Evolutionary conservation across 768 basidiomycete species (phyloP).

Genomic region (Russula lepida): DNA sequence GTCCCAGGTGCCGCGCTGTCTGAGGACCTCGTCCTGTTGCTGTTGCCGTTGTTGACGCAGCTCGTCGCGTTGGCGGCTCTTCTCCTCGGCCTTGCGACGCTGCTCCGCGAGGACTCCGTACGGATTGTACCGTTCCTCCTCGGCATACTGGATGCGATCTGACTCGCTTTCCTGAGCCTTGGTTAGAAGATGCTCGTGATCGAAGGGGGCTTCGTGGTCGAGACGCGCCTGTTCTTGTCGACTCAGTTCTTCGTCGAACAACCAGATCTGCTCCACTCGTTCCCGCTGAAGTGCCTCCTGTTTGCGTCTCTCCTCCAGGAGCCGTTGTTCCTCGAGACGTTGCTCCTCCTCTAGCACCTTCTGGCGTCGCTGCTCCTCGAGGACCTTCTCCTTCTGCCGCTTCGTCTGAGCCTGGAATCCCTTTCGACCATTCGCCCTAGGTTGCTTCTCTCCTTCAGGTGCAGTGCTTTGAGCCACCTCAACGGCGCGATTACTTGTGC

Average conservation of each 20-base stretch:
- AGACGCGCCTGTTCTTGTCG: too few relatives aligned
- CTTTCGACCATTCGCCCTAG: constrained; percentile 4
- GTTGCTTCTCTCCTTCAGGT: constrained; percentile 7
- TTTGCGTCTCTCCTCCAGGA: constrained; percentile 30
- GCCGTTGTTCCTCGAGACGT: constrained; percentile 20
- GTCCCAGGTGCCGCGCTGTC: constrained; percentile 29
- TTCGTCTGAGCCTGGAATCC: constrained; percentile 10
- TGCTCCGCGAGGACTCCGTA: constrained; percentile 32
- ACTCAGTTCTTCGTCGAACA: constrained; percentile 13
- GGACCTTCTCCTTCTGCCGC: constrained; percentile 20
- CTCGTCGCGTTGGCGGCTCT: constrained; percentile 19
- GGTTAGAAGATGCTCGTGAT: not conserved
- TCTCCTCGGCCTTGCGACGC: too few relatives aligned
- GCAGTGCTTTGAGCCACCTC: not conserved
- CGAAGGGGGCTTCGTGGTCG: constrained; percentile 4
- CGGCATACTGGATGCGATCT: too few relatives aligned
- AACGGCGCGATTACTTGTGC: not conserved
- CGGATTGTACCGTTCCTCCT: constrained; percentile 19
- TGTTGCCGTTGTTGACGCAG: constrained; percentile 24
- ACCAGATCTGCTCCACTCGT: constrained; percentile 14
- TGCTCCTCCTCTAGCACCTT: constrained; percentile 9
- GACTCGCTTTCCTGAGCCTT: constrained; percentile 10
- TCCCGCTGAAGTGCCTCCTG: constrained; percentile 11
- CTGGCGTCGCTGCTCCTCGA: constrained; percentile 14
- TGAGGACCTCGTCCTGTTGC: not conserved